A percentile compares a stretch with the other conserved stretches of the same genome.
Evolutionary conservation across 2,329 filamentous ascomycete species (phyloP).

Genomic region (Penicillium glabrum): DNA sequence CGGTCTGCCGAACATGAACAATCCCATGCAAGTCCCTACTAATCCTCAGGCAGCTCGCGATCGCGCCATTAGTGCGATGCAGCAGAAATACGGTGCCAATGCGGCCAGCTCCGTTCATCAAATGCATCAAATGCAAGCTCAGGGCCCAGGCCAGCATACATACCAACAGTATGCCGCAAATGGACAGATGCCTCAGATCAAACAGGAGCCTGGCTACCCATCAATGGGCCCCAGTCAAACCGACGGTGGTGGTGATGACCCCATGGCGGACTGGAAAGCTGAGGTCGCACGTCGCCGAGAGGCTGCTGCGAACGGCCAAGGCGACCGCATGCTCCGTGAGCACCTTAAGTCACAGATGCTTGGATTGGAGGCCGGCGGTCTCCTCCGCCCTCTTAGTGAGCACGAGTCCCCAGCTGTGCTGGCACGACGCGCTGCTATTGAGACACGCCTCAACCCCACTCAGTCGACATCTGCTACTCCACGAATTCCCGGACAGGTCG

Average conservation of each 20-base stretch:
- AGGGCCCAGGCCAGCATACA: conserved; percentile 38
- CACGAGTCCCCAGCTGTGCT: conserved; percentile 34
- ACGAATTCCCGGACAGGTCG: conserved; percentile 50
- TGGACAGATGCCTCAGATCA: conserved; percentile 44
- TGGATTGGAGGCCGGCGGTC: conserved; percentile 47
- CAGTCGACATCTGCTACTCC: conserved; percentile 7
- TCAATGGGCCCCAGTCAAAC: conserved; percentile 61
- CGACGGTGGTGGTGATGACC: conserved; percentile 66
- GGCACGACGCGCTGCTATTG: conserved; percentile 38
- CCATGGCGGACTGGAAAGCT: conserved; percentile 55
- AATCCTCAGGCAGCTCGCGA: conserved; percentile 54
- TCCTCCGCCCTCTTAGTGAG: conserved; percentile 45
- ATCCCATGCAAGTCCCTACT: conserved; percentile 31
- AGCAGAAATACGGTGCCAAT: conserved; percentile 47
- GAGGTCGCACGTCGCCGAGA: conserved; percentile 47
- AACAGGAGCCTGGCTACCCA: conserved; percentile 39
- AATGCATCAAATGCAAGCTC: conserved; percentile 46
- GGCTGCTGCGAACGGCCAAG: conserved; percentile 37
- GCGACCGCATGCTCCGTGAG: conserved; percentile 42
- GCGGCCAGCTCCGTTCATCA: conserved; percentile 46
- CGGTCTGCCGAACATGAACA: conserved; percentile 36
- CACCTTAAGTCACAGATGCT: conserved; percentile 44
- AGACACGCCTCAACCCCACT: conserved; percentile 1
- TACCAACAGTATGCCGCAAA: conserved; percentile 31
- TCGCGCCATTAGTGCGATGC: conserved; percentile 53